Base-by-base conservation (phyloP, 805 yeast genomes). In the Zygoascus ofunaensis region DNA sequence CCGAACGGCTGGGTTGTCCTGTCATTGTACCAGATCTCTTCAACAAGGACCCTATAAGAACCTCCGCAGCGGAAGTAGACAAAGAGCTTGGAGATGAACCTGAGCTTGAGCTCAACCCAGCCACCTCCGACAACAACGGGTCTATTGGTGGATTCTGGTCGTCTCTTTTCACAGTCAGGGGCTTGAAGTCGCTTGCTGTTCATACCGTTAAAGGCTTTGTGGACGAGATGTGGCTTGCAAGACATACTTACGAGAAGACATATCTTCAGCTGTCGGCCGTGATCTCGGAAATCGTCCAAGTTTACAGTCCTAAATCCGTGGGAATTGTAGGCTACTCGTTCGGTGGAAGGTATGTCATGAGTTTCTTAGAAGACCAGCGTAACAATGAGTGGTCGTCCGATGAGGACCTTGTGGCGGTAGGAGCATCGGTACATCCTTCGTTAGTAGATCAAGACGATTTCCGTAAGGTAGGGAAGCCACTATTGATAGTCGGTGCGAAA, bases 211-310 rank as follows among this genome's bases (percentile, higher is more conserved):
- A 59, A 30, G 64, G 64, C 15, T 61, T 60, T 42, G 42, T 53
- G 42, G 63, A 62, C 26, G 64, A 60, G 37, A 61, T 60, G 62
- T 60, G 64, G 64, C 41, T 60, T 8, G 64, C 64, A 14, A 52
- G 54, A 37, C 65, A 61, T 48, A 56, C 64, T 8, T 55, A 45
- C 39, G 63, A 61, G 37, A 47, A 54, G 24, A 54, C 58, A 3
- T 52, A 51, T 47, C 63, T 59, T 17, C 47, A 48, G 35, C 48
- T 60, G 22, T 41, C 52, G 17, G 46, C 53, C 5, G 49, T 56
- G 18, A 44, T 60, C 23, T 53, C 59, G 5, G 61, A 57, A 34
- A 52, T 61, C 22, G 50, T 56, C 22, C 57, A 53, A 21, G 52
- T 52, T 2, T 58, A 54, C 44, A 49, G 46, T 17, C 64, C 64